These are phyloP conservation scores for Ampelomyces quisqualis DNA, from an alignment of 2,329 filamentous ascomycete species.

Conservation along the genomic window DNA sequence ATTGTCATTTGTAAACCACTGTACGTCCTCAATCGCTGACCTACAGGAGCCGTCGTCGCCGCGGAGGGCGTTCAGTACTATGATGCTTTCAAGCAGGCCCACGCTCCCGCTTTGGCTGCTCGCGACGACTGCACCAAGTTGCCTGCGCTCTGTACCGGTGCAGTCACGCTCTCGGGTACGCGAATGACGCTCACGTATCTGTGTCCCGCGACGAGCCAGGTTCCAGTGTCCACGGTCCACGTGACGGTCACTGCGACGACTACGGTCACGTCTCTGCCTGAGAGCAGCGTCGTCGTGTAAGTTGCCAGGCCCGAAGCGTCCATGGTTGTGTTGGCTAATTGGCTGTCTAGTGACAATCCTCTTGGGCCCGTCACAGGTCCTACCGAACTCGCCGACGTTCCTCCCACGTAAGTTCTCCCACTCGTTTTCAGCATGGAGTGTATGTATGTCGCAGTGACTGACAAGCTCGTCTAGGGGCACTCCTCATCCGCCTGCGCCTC, in stretches of 20 bases:
- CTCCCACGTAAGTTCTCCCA: constrained; percentile 2
- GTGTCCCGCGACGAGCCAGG: constrained; percentile 15
- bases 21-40: constrained; percentile 5
- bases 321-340: too few species aligned
- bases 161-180: constrained; percentile 15
- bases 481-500: background rate
- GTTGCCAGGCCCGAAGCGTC: too few species aligned
- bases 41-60: constrained; percentile 10
- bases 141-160: constrained; percentile 25
- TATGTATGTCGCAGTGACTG: too few species aligned
- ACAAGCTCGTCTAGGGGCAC: background rate
- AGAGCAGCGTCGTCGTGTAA: constrained; percentile 2
- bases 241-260: constrained; percentile 23
- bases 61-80: constrained; percentile 9
- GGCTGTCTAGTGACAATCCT: too few species aligned
- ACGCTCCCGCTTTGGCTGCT: constrained; percentile 6
- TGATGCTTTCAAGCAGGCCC: constrained; percentile 5
- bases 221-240: constrained; percentile 11
- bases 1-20: background rate
- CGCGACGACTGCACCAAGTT: constrained; percentile 15
- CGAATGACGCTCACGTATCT: constrained; percentile 27
- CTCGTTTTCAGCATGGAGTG: too few species aligned
- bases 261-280: constrained; percentile 9
- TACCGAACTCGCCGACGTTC: too few species aligned
- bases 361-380: too few species aligned